Evolutionary conservation across 495 filamentous ascomycete genomes (phyloP), one percentile per base, ranked within the genome.

Genomic region (Extremus antarcticus): DNA sequence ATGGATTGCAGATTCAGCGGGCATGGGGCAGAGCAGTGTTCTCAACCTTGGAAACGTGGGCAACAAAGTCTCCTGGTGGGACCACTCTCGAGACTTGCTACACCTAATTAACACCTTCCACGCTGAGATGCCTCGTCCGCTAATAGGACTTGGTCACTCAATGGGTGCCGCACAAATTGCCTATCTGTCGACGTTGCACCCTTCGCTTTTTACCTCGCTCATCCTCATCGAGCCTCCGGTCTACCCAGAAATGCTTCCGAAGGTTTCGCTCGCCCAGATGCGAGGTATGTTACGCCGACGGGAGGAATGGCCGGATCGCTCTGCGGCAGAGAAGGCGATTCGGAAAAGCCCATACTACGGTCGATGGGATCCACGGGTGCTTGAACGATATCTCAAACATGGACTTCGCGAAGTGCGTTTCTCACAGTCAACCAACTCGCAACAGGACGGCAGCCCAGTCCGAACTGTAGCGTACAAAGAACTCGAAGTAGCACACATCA

Each of bases 111-210:
- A 95, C 68, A 71, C 77, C 35, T 89, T 94, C 69, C 85, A 87
- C 22, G 70, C 74, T 2, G 70, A 86, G 55, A 94, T 96, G 86
- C 81, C 85, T 1, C 83, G 85, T 11, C 91, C 91, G 2, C 70
- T 95, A n/a, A 68, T 95, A 51, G 91, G 90, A 24, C 65, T 97
- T 1, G 91, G 91, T 19, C 91, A 97, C 70, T 90, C 86, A 65
- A 84, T 88, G 74, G 91, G 91, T 60, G 89, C 77, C 52, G 77
- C 77, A 62, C 76, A 85, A 45, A 76, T 48, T 10, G 32, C 32
- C 2, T 19, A 48, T 16, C 21, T 55, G 25, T 13, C 45, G 2
- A 43, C 90, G 9, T 74, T 89, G 55, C 87, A 94, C 70, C 88
- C 91, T 8, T 81, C 88, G 2, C 78, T 97, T 10, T 75, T 95